These are phyloP conservation scores for Zymoseptoria crescenta DNA, from an alignment of 2,329 filamentous ascomycete species.

Conservation along the genomic window DNA sequence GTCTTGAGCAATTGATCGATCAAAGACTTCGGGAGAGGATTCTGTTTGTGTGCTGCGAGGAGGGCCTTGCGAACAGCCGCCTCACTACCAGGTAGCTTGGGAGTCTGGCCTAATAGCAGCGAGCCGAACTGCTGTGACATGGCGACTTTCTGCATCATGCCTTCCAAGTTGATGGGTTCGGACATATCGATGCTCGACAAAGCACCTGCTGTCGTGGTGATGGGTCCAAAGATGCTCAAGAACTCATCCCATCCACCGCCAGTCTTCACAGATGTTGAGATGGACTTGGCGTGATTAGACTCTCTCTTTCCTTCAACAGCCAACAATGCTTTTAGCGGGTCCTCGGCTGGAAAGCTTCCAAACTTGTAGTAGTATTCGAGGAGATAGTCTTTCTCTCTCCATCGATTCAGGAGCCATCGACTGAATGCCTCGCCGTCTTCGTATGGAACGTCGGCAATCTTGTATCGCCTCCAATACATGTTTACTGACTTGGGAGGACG, in stretches of 20 bases:
- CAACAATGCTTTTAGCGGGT: slow-evolving; percentile 31
- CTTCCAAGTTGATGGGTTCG: slow-evolving; percentile 30
- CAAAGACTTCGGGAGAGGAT: slow-evolving; percentile 22
- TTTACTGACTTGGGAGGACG: slow-evolving; percentile 90
- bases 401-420: slow-evolving; percentile 73
- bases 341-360: slow-evolving; percentile 69
- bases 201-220: slow-evolving; percentile 44
- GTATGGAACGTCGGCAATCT: slow-evolving; percentile 70
- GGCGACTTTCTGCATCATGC: slow-evolving; percentile 27
- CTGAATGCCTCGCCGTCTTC: slow-evolving; percentile 69
- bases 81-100: slow-evolving; percentile 22
- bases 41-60: slow-evolving; percentile 24
- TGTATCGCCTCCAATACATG: slow-evolving; percentile 89
- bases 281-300: slow-evolving; percentile 36
- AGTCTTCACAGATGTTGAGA: slow-evolving; percentile 43
- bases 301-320: slow-evolving; percentile 32
- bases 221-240: slow-evolving; percentile 44
- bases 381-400: slow-evolving; percentile 85
- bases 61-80: slow-evolving; percentile 27
- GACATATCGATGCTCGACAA: slow-evolving; percentile 39
- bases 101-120: slow-evolving; percentile 20
- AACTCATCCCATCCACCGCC: slow-evolving; percentile 44
- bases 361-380: slow-evolving; percentile 71
- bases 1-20: slow-evolving; percentile 23
- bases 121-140: slow-evolving; percentile 28